Percentiles rank a stretch among this genome's conserved stretches.
phyloP scores from a whole-genome alignment of 352 stramenopile species.

The Pythium pyrilobum region DNA sequence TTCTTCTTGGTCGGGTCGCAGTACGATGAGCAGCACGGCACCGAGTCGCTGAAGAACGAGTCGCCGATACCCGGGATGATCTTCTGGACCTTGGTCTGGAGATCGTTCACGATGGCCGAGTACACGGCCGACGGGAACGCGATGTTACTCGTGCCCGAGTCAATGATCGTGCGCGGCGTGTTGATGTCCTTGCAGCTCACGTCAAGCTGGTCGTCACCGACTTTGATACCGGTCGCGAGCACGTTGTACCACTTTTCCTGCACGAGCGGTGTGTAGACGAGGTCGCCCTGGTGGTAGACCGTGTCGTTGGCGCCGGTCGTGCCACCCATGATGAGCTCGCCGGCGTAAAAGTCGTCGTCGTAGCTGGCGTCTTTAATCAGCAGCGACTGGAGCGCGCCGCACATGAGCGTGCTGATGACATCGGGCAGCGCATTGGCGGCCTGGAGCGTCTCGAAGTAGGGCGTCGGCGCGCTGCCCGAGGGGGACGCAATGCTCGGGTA shows the following conservation, averaged over 20 bases:
- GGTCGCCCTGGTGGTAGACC: conserved; percentile 49
- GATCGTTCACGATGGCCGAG: conserved; percentile 40
- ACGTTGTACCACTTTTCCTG: conserved; percentile 79
- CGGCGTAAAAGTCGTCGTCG: conserved; percentile 42
- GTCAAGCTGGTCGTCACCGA: conserved; percentile 34
- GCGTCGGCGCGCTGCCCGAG: conserved; percentile 29
- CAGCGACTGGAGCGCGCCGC: conserved; percentile 64
- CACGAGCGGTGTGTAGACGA: conserved; percentile 71
- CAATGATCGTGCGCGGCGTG: conserved; percentile 63
- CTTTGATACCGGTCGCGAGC: conserved; percentile 62
- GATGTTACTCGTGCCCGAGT: conserved; percentile 81
- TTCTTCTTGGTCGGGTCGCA: conserved; percentile 63
- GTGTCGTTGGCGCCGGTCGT: conserved; percentile 36
- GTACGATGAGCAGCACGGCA: conserved; percentile 55
- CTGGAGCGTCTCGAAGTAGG: conserved; percentile 60
- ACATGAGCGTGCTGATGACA: conserved; percentile 75
- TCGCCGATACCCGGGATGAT: conserved; percentile 34
- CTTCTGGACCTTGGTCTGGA: conserved; percentile 48
- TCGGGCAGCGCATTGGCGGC: conserved; percentile 28
- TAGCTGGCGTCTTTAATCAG: conserved; percentile 30
- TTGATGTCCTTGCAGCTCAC: conserved; percentile 66
- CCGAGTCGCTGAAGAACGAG: conserved; percentile 66
- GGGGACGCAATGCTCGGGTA: conserved; percentile 64
- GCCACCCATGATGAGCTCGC: conserved; percentile 59
- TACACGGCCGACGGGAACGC: conserved; percentile 68